phyloP scores from a whole-genome alignment of 345 rosid species.

The Leavenworthia alabamica region DNA sequence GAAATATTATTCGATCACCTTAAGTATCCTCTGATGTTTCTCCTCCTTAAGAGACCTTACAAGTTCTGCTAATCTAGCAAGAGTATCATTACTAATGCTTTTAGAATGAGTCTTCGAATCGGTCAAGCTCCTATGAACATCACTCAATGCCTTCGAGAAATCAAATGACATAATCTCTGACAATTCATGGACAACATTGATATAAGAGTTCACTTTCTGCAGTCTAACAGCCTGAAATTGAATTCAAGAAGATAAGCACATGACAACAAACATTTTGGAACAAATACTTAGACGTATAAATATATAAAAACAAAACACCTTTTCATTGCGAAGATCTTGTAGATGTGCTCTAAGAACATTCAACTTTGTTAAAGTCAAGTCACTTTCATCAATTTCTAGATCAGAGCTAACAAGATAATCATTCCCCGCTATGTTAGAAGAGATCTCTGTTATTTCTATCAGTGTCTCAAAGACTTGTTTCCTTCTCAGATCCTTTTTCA shows the following conservation, averaged over 20 bases:
- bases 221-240: slow-evolving; percentile 54
- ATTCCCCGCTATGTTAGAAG: slow-evolving; percentile 63
- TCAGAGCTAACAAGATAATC: slow-evolving; percentile 23
- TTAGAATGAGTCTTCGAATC: slow-evolving; percentile 41
- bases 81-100: slow-evolving; percentile 75
- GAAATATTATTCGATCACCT: slow-evolving; percentile 41
- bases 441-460: slow-evolving; percentile 42
- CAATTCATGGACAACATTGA: slow-evolving; percentile 52
- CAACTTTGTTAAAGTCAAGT: slow-evolving; percentile 58
- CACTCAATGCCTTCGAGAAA: slow-evolving; percentile 49
- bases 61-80: slow-evolving; percentile 52
- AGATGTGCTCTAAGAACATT: slow-evolving; percentile 57
- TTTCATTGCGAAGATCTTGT: slow-evolving; percentile 68
- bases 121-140: slow-evolving; percentile 53
- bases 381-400: no score
- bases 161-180: slow-evolving; percentile 64
- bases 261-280: background rate
- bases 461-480: slow-evolving; percentile 49
- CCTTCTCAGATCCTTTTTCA: slow-evolving; percentile 46
- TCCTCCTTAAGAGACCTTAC: slow-evolving; percentile 52
- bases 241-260: slow-evolving; percentile 23
- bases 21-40: slow-evolving; percentile 56
- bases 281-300: background rate
- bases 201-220: slow-evolving; percentile 51
- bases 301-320: slow-evolving; percentile 51